phyloP scores from a whole-genome alignment of 2,329 filamentous ascomycete genomes.

The Ilyonectria destructans region DNA sequence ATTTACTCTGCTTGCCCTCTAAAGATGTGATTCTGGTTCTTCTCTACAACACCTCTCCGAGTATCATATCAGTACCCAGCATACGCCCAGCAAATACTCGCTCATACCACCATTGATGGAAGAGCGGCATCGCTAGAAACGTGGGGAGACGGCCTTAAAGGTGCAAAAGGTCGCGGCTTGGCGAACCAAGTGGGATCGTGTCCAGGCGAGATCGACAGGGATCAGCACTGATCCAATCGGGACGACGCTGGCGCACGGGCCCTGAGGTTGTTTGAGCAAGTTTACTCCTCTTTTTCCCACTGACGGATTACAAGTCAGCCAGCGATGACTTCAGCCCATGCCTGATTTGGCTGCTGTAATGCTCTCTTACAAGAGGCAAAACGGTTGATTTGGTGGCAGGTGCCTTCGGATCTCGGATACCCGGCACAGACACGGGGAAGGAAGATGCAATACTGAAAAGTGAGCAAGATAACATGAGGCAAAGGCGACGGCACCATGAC shows the following conservation, averaged over 20 bases:
- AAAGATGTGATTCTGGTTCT: not conserved
- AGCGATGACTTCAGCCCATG: constrained; percentile 9
- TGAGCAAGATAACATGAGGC: not conserved
- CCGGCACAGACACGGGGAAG: constrained; percentile 13
- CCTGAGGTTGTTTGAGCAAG: constrained; percentile 60
- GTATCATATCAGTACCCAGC: not conserved
- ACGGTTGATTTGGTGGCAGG: not conserved
- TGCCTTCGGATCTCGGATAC: constrained; percentile 14
- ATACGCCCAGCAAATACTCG: not conserved
- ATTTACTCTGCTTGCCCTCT: not conserved
- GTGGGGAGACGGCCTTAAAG: constrained; percentile 11
- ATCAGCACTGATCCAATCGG: constrained; percentile 41
- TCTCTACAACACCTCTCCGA: not conserved
- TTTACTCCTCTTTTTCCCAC: constrained; percentile 46
- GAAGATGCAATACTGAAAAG: not conserved
- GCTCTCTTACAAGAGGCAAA: not conserved
- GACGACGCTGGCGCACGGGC: constrained; percentile 29
- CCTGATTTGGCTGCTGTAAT: constrained; percentile 10
- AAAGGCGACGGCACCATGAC: not conserved
- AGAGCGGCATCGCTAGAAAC: constrained; percentile 18
- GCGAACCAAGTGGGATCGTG: constrained; percentile 36
- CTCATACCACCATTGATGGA: constrained; percentile 8
- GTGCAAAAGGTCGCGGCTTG: constrained; percentile 21
- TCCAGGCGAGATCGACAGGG: constrained; percentile 15
- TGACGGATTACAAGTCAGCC: constrained; percentile 27